Evolutionary conservation across 495 filamentous ascomycete species (phyloP), one percentile per base, ranked within the genome.

Genomic region (Geoglossum glabrum): DNA sequence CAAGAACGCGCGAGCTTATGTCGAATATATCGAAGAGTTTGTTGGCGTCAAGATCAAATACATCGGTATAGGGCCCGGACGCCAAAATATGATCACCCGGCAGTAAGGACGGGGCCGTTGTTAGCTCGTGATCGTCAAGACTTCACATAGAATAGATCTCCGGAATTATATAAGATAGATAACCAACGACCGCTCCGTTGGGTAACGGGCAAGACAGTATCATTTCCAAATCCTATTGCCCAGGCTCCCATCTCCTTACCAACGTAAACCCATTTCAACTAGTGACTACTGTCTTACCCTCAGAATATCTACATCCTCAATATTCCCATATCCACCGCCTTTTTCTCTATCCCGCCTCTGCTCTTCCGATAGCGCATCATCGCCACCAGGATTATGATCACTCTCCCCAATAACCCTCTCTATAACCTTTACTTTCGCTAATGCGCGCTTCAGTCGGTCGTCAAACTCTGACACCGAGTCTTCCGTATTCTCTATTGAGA

Each of bases 391-490:
- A 25, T 13, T 45, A 34, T 64, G 8, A 3, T 28, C 11, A 26
- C 25, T 66, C 61, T 87, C 85, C 0, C 82, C 82, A 17, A 84
- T 70, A 26, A 84, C 73, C 43, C 79, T 78, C 69, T 89, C 84
- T 47, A 95, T 83, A 51, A 96, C 76, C 67, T 86, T 90, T 0
- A 76, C 75, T 65, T 90, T 90, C n/a, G 81, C 79, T 55, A 81
- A 72, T 10, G 87, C 89, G 61, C 83, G 77, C 70, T 84, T 87
- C 55, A 92, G 61, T 34, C 89, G 74, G 66, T 92, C 86, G 61
- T 96, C 88, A 60, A 89, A 85, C 63, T 90, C 86, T 26, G 82
- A 80, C 21, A 95, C 85, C 5, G 84, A 80, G 47, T 90, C 87
- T 62, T 95, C 89, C 1, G 76, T 83, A 64, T 96, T 96, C 51